Conservation (phyloP, 1,284 basidiomycete genomes). For the Cryptococcus maquisensis region DNA sequence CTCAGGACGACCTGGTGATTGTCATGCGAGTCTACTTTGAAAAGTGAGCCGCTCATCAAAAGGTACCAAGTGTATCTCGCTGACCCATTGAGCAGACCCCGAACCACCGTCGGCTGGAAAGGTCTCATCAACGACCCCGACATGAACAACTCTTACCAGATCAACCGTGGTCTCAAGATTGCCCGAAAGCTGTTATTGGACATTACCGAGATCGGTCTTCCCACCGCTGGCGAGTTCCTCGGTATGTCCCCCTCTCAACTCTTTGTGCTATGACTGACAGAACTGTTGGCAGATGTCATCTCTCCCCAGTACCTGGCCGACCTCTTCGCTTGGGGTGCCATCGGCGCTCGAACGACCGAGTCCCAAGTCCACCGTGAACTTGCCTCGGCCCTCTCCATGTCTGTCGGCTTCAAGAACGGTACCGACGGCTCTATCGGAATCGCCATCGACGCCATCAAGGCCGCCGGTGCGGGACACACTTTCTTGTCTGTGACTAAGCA, state of each 20-base stretch:
- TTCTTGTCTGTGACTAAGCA: conserved; percentile 93
- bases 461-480: conserved; percentile 78
- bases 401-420: conserved; percentile 68
- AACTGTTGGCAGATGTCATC: conserved; percentile 64
- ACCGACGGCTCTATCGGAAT: conserved; percentile 66
- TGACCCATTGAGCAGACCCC: conserved; percentile 53
- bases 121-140: conserved; percentile 66
- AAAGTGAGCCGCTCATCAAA: conserved; percentile 57
- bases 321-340: conserved; percentile 93
- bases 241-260: conserved; percentile 47
- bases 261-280: not conserved
- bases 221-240: conserved; percentile 90
- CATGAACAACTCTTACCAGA: conserved; percentile 88
- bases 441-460: conserved; percentile 86
- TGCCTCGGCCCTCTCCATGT: conserved; percentile 83
- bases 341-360: conserved; percentile 93
- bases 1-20: conserved; percentile 84
- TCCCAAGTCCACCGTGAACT: conserved; percentile 95
- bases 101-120: conserved; percentile 74
- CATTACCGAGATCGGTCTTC: conserved; percentile 80
- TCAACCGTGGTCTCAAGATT: conserved; percentile 89
- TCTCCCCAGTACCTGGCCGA: conserved; percentile 66
- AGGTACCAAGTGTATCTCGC: no score
- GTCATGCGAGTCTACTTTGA: conserved; percentile 98
- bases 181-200: conserved; percentile 86